A percentile compares a stretch with the other conserved stretches of the same genome.
phyloP scores from a whole-genome alignment of 2,329 filamentous ascomycete species.

The Cladosporium sp. region DNA sequence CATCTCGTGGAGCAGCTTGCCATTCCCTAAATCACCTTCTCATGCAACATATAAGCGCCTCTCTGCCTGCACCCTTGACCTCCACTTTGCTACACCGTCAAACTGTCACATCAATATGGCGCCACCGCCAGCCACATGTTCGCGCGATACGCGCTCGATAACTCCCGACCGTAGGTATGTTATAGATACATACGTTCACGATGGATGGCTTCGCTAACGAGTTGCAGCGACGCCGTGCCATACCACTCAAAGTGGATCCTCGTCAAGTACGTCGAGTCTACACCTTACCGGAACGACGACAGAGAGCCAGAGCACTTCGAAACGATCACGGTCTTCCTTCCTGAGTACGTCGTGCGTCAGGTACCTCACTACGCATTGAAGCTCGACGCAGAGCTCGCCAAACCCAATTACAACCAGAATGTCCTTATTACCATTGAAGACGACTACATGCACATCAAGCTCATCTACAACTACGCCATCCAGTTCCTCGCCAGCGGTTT shows the following conservation, averaged over 20 bases:
- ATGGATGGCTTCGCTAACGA: neutral
- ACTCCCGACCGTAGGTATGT: neutral
- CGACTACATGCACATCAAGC: no score
- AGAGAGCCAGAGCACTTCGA: neutral
- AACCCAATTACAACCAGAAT: neutral
- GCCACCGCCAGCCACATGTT: neutral
- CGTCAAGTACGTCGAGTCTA: neutral
- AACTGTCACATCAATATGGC: neutral
- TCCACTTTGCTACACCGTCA: neutral
- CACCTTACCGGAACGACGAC: neutral
- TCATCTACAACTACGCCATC: slow-evolving; percentile 3
- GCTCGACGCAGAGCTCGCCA: neutral
- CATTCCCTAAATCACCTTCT: neutral
- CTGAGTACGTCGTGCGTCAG: neutral
- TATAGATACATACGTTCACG: no score
- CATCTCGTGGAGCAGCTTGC: neutral
- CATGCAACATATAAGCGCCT: neutral
- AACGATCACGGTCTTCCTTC: neutral
- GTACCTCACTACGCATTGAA: neutral
- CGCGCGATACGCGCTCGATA: neutral
- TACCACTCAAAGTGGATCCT: neutral
- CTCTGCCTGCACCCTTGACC: neutral
- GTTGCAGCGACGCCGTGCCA: neutral
- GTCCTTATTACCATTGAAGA: neutral
- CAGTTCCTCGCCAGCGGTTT: slow-evolving; percentile 9